phyloP scores from a whole-genome alignment of 306 rosid species.

The Glycine latifolia region DNA sequence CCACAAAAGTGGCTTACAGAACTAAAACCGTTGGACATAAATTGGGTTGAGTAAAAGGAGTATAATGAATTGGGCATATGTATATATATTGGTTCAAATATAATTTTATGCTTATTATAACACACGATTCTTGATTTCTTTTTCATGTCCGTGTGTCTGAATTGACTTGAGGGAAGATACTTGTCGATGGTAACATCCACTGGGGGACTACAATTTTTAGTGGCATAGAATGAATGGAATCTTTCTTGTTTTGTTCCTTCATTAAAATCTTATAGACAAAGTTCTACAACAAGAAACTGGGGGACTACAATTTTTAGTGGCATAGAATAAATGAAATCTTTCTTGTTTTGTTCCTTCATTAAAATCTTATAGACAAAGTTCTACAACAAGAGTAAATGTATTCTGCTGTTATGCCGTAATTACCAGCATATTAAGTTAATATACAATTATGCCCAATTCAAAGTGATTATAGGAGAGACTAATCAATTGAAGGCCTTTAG shows the following conservation, averaged over 20 bases:
- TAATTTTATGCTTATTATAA: too few species aligned
- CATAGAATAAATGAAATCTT: too few species aligned
- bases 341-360: background rate
- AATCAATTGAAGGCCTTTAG: background rate
- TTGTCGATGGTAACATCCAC: slow-evolving; percentile 9
- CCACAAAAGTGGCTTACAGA: slow-evolving; percentile 79
- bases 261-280: background rate
- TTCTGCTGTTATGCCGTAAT: too few species aligned
- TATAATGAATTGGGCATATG: slow-evolving; percentile 46
- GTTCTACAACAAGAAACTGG: too few species aligned
- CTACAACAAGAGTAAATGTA: background rate
- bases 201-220: too few species aligned
- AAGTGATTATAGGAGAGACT: background rate
- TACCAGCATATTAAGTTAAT: background rate
- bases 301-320: too few species aligned
- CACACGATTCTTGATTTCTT: background rate
- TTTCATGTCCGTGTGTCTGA: background rate
- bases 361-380: background rate
- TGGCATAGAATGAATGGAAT: too few species aligned
- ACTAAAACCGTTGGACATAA: slow-evolving; percentile 73
- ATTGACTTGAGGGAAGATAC: slow-evolving; percentile 30
- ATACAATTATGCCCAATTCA: background rate
- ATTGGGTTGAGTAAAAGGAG: slow-evolving; percentile 70
- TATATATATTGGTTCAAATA: background rate
- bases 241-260: background rate